phyloP scores from a whole-genome alignment of 2,329 filamentous ascomycete genomes.

The Fusarium papillatum region DNA sequence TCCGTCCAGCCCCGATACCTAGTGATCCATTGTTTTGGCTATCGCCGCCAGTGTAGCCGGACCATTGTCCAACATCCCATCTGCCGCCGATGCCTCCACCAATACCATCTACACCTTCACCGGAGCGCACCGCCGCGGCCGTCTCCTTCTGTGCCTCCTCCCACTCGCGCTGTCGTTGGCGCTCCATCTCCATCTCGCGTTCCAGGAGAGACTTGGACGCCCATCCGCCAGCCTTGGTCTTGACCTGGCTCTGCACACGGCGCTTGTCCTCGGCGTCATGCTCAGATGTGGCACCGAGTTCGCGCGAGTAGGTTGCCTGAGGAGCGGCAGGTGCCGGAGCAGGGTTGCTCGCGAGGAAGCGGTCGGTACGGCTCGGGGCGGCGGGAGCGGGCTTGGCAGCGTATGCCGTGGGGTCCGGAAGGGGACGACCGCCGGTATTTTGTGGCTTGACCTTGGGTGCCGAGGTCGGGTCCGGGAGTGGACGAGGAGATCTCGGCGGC shows the following conservation, averaged over 20 bases:
- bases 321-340: conserved; percentile 57
- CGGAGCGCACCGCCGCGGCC: conserved; percentile 65
- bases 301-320: conserved; percentile 66
- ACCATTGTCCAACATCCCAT: conserved; percentile 85
- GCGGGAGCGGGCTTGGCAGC: conserved; percentile 34
- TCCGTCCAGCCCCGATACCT: conserved; percentile 77
- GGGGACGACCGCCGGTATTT: conserved; percentile 30
- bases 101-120: conserved; percentile 70
- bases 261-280: conserved; percentile 73
- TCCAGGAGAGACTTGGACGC: conserved; percentile 80
- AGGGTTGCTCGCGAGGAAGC: conserved; percentile 68
- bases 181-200: conserved; percentile 85
- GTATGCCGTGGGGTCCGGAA: conserved; percentile 37
- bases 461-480: conserved; percentile 64
- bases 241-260: conserved; percentile 68
- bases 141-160: conserved; percentile 80
- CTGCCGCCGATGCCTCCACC: conserved; percentile 76
- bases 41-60: conserved; percentile 81
- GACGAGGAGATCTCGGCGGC: conserved; percentile 56
- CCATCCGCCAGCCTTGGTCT: conserved; percentile 74
- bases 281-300: conserved; percentile 70
- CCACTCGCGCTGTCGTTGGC: conserved; percentile 84
- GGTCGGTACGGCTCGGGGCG: conserved; percentile 66
- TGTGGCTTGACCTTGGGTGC: conserved; percentile 26
- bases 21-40: conserved; percentile 76